Base-by-base conservation (phyloP, 352 stramenopile genomes). In the Pythium sukuiense region DNA sequence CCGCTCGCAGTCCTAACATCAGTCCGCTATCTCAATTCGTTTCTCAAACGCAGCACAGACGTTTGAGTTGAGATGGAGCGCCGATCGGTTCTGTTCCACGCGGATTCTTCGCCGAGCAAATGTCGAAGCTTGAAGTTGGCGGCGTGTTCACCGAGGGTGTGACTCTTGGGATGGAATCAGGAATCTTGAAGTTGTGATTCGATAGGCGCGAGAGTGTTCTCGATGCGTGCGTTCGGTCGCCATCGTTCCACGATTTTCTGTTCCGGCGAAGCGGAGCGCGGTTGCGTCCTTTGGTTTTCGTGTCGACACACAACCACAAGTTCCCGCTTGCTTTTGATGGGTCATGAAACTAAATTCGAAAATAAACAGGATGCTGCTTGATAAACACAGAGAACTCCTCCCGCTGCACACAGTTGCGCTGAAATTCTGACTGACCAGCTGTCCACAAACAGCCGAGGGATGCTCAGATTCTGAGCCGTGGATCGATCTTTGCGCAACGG, bases 101-200 rank as follows among this genome's bases (percentile, higher is more conserved):
- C 20, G 20, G 20, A 24, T 24, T 24, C 20, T 24, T 24, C 20
- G 20, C 20, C 0, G 20, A 24, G 20, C 26, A 50, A 48, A 50
- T 11, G 18, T 50, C 43, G 43, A 50, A 50, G 18, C 43, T 50
- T 50, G 43, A 50, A 50, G 43, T 50, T 50, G 43, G n/a, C 27
- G 14, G 43, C 43, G 39, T 46, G 12, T 3, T 46, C 39, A 20
- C 39, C n/a, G 39, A 39, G 39, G 9, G 39, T 46, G 39, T 46
- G 39, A 39, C 33, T 39, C 33, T 39, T 11, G 16, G 39, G 16
- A 24, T 24, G 20, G 43, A 50, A 27, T 50, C 43, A 18, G 6
- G 18, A 50, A 50, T 9, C 43, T 50, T 27, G 43, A 24, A 46
- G 39, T 46, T 46, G 9, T 5, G 16, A 18, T 39, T 39, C 33